Evolutionary conservation across 805 yeast species (phyloP).

Genomic region (Metschnikowia colocasiae): DNA sequence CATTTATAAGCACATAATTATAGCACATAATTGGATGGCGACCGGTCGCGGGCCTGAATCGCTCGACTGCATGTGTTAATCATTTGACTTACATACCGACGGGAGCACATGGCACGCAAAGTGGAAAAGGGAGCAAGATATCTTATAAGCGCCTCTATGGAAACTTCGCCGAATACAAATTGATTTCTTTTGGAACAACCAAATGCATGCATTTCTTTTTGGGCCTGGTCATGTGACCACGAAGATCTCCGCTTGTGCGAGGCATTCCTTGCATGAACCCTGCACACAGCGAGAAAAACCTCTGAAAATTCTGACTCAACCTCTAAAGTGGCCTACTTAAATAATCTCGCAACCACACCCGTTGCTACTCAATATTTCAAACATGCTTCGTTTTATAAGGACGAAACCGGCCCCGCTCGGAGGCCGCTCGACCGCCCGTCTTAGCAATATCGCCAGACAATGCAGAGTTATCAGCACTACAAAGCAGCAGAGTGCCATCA

Average conservation of each 20-base stretch:
- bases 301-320: slow-evolving; percentile 14
- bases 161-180: too few species aligned
- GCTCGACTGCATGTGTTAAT: neutral
- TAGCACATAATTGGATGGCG: neutral
- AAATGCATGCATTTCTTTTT: neutral
- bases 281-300: slow-evolving; percentile 9
- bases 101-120: neutral
- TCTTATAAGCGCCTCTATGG: too few species aligned
- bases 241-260: slow-evolving; percentile 12
- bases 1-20: too few species aligned
- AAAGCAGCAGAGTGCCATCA: slow-evolving; percentile 28
- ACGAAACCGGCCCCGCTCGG: slow-evolving; percentile 12
- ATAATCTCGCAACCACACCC: neutral
- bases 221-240: neutral
- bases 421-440: slow-evolving; percentile 11
- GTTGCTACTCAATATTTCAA: neutral
- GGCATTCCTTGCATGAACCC: slow-evolving; percentile 1
- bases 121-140: too few species aligned
- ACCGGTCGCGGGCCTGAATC: neutral
- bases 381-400: slow-evolving; percentile 18
- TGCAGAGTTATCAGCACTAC: slow-evolving; percentile 31
- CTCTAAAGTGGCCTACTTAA: neutral
- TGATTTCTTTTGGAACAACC: too few species aligned
- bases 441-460: slow-evolving; percentile 13
- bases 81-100: neutral